A percentile compares a stretch with the other conserved stretches of the same genome.
phyloP scores from a whole-genome alignment of 129 eudicot genomes.

The Oenanthe sinensis region DNA sequence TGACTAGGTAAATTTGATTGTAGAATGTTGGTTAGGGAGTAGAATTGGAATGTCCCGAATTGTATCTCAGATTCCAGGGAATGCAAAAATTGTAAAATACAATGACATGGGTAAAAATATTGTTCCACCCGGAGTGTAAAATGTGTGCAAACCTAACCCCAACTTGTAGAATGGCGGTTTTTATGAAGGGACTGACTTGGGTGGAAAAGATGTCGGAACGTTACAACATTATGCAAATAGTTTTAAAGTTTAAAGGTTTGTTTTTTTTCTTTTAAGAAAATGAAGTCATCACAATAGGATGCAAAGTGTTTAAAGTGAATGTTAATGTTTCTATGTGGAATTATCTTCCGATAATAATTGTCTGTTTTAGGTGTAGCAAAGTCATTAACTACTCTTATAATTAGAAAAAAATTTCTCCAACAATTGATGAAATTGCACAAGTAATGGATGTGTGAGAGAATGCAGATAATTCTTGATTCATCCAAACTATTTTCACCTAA shows the following conservation, averaged over 20 bases:
- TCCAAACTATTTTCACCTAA: background rate
- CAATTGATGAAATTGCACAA: background rate
- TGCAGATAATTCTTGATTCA: background rate
- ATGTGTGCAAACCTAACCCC: background rate
- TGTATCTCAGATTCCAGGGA: background rate
- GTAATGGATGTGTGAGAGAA: background rate
- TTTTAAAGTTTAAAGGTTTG: background rate
- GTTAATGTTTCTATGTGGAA: background rate
- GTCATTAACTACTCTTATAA: background rate
- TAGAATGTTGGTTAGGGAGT: background rate
- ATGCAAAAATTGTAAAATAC: background rate
- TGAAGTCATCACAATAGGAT: background rate
- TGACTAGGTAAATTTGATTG: background rate
- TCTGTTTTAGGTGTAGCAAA: background rate
- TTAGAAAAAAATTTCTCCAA: background rate
- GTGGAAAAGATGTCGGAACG: background rate
- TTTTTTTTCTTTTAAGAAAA: background rate
- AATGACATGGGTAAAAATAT: background rate
- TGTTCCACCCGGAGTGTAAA: background rate
- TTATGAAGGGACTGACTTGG: background rate
- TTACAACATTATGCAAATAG: background rate
- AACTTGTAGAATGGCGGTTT: background rate
- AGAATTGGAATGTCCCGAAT: background rate
- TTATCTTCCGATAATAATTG: background rate
- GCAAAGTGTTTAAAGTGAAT: background rate